Evolutionary conservation across 768 basidiomycete genomes (phyloP).

Genomic region (Tulasnella sp.): DNA sequence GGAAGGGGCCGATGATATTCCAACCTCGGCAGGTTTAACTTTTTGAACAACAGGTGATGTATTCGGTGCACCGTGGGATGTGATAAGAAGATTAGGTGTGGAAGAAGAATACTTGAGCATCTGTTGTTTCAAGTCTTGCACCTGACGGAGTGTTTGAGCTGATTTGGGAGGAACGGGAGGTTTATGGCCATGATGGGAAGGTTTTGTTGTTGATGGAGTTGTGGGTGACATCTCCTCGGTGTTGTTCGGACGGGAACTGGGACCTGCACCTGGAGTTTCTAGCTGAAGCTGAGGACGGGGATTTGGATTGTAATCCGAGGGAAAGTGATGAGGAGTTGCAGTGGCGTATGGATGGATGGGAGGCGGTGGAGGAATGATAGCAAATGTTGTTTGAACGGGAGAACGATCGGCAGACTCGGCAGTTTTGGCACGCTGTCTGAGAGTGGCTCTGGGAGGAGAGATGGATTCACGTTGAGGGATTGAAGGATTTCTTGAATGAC

Average conservation of each 20-base stretch:
- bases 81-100: constrained; percentile 4
- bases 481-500: too few relatives aligned
- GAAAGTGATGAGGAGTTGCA: neutral
- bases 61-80: neutral
- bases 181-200: neutral
- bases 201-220: neutral
- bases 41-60: neutral
- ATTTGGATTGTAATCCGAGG: neutral
- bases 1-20: neutral
- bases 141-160: neutral
- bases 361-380: constrained; percentile 7
- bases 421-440: neutral
- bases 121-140: neutral
- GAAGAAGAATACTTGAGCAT: constrained; percentile 2
- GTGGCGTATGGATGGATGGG: neutral
- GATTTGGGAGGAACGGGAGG: constrained; percentile 10
- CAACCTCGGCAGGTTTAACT: neutral
- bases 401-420: neutral
- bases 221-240: neutral
- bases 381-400: neutral
- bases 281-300: neutral
- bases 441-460: neutral
- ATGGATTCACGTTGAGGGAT: too few relatives aligned
- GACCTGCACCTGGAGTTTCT: neutral
- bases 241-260: neutral